These are phyloP conservation scores for Paramarasmius palmivorus DNA, from an alignment of 1,284 basidiomycete genomes.

Conservation along the genomic window DNA sequence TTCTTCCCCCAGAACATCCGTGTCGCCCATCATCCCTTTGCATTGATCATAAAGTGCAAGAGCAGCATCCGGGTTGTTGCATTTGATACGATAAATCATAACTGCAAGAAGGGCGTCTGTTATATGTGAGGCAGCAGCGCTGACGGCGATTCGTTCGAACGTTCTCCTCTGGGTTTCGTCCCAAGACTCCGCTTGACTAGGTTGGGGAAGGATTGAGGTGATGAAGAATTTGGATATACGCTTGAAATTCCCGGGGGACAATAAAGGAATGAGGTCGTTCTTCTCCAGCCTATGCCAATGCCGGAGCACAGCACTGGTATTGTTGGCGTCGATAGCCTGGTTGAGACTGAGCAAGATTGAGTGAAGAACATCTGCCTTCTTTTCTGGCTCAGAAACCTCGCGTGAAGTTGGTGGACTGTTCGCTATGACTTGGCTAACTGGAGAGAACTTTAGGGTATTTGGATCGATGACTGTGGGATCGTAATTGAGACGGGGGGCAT, in stretches of 20 bases:
- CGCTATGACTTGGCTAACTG: slow-evolving; percentile 9
- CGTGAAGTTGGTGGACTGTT: slow-evolving; percentile 8
- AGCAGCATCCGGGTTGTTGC: slow-evolving; percentile 39
- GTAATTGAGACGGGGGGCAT: slow-evolving; percentile 3
- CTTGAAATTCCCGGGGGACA: slow-evolving; percentile 42
- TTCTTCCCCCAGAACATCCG: slow-evolving; percentile 23
- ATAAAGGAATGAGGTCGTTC: slow-evolving; percentile 40
- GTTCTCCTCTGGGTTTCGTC: slow-evolving; percentile 26
- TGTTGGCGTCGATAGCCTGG: slow-evolving; percentile 31
- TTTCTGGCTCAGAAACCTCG: slow-evolving; percentile 24
- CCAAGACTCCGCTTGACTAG: slow-evolving; percentile 19
- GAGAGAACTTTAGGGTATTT: slow-evolving; percentile 1
- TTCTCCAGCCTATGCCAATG: slow-evolving; percentile 47
- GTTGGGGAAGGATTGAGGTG: slow-evolving; percentile 24
- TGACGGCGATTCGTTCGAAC: slow-evolving; percentile 49
- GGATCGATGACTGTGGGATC: neutral
- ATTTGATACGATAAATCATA: slow-evolving; percentile 48
- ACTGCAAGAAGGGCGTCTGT: slow-evolving; percentile 48
- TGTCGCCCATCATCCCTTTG: slow-evolving; percentile 25
- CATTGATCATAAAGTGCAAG: slow-evolving; percentile 50
- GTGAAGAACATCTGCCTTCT: slow-evolving; percentile 36
- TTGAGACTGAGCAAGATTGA: slow-evolving; percentile 34
- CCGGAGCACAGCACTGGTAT: slow-evolving; percentile 32
- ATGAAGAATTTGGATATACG: slow-evolving; percentile 38
- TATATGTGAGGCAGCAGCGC: slow-evolving; percentile 41